Base-by-base conservation (phyloP, 257 asterid genomes). In the Dorcoceras hygrometricum region DNA sequence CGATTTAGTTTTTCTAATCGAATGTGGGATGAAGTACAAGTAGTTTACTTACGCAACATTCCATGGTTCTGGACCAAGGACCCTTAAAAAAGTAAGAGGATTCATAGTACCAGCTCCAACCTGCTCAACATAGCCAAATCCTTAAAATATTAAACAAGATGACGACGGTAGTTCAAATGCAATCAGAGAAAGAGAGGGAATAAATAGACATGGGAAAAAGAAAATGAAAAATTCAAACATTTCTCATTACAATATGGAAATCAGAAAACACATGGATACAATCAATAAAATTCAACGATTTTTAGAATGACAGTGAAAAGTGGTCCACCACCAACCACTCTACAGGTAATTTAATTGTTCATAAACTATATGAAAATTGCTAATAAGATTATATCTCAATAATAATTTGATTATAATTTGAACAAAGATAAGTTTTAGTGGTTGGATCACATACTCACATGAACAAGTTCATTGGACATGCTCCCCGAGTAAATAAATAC, bases 61-160 rank as follows among this genome's bases (percentile, higher is more conserved):
- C 98, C 98, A 89, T 8, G 98, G 98, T 78, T 93, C 98, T 74
- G 97, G 98, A 36, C 98, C 98, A 57, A 93, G 94, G 65, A 93
- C 98, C 74, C 98, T 82, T 81, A 93, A 72, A 77, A 79, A 93
- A 29, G 98, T 93, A 61, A 84, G 95, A 59, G 98, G 98, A 79
- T 93, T 93, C 97, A 93, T 93, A 53, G 98, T 93, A 70, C 98
- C 98, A 67, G 98, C 98, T 77, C 98, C 98, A 73, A 93, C 98
- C 98, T 93, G 89, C 63, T 51, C 77, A 80, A 74, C 55, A 73
- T 68, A 67, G 67, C 29, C 79, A 71, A 75, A 72, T 58, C 54
- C 32, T 69, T 70, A 69, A 71, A 59, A 71, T 57, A 58, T 65
- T 26, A 78, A 75, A 54, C 51, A 55, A 63, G 68, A n/a, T 25